Percentiles rank a stretch among this genome's conserved stretches.
Conservation (phyloP, 306 rosid genomes). For the Vigna nakashimae region DNA sequence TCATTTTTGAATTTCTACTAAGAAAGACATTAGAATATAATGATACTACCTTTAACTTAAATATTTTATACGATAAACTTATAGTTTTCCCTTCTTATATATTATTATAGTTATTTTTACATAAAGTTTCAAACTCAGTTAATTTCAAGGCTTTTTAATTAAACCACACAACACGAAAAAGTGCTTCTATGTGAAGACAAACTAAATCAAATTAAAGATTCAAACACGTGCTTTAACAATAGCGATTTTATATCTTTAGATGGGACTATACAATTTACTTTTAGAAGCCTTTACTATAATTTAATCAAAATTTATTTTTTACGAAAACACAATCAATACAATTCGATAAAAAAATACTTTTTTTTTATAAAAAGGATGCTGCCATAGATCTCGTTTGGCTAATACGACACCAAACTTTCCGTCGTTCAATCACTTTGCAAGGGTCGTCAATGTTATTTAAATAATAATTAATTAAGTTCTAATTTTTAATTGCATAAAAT, state of each 20-base stretch:
- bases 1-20: no score
- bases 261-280: slow-evolving; percentile 8
- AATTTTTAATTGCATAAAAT: neutral
- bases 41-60: no score
- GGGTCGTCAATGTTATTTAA: neutral
- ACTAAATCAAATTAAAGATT: slow-evolving; percentile 11
- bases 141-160: neutral
- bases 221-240: neutral
- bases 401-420: slow-evolving; percentile 11
- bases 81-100: no score
- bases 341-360: no score
- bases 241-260: neutral
- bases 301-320: no score
- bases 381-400: neutral
- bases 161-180: neutral
- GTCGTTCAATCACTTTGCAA: slow-evolving; percentile 4
- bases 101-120: no score
- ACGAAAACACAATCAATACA: no score
- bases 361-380: neutral
- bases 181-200: slow-evolving; percentile 4
- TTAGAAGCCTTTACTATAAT: neutral
- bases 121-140: no score
- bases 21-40: no score
- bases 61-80: no score
- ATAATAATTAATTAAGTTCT: neutral